Evolutionary conservation across 352 stramenopile genomes (phyloP), one percentile per base, ranked within the genome.

Genomic region (Elongisporangium anandrum): DNA sequence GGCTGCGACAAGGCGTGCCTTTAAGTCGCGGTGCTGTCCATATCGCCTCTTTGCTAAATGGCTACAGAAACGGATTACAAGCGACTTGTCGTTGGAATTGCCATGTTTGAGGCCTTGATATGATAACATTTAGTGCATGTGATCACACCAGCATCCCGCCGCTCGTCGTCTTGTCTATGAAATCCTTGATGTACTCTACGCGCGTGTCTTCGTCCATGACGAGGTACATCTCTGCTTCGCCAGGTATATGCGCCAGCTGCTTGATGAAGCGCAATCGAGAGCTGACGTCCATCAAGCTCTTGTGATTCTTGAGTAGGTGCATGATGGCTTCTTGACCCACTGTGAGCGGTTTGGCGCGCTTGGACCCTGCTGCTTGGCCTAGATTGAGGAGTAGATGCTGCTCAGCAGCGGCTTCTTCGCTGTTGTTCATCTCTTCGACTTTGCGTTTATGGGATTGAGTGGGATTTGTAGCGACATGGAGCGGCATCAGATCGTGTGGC

Each of bases 111-210:
- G 9, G 29, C 29, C 4, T 41, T 41, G 29, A 2, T 15, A 41
- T 41, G 4, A 8, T 41, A 2, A 8, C 29, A 41, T 41, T 41
- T 41, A 2, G 4, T 15, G 5, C 2, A 41, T 41, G 29, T 15
- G 29, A 13, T 41, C 29, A 41, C 2, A 41, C 29, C 29, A 41
- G 29, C 29, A 41, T 41, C 4, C 29, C 29, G 9, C 29, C 29
- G 29, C 29, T 41, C 9, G 29, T 41, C 4, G 29, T 41, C 29
- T 41, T 41, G 29, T 41, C 29, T 41, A 41, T 41, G 29, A 85
- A 82, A 41, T 77, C 67, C 52, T 77, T 81, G 56, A 79, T 68
- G 61, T 74, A 81, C 63, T 78, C 70, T 16, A 83, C 57, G 8
- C 73, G 65, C 4, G 68, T 78, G 52, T 70, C 63, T 48, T 74